A percentile compares a stretch with the other conserved stretches of the same genome.
Conservation (phyloP, 176 grass and related monocot genomes). For the Oryza australiensis region DNA sequence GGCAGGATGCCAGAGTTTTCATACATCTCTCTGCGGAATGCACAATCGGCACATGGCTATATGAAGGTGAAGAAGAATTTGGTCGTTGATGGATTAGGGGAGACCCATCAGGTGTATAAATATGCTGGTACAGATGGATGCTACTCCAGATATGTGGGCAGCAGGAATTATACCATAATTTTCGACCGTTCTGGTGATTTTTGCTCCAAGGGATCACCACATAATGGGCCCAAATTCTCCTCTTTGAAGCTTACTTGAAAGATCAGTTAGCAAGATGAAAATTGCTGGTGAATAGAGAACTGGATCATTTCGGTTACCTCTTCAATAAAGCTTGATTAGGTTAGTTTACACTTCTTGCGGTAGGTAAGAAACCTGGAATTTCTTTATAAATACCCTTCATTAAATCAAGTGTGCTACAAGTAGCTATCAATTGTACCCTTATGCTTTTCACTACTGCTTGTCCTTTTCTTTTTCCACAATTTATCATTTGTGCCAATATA, state of each 20-base stretch:
- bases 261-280: constrained; percentile 22
- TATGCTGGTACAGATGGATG: constrained; percentile 60
- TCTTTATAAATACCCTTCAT: constrained; percentile 15
- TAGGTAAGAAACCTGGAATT: constrained; percentile 26
- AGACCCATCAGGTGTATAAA: constrained; percentile 60
- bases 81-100: constrained; percentile 51
- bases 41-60: constrained; percentile 40
- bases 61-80: constrained; percentile 74
- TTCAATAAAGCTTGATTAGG: constrained; percentile 19
- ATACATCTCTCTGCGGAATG: constrained; percentile 52
- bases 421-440: constrained; percentile 13
- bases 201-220: constrained; percentile 43
- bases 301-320: background rate
- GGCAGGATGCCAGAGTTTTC: constrained; percentile 23
- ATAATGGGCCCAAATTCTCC: background rate
- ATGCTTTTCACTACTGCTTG: background rate
- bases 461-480: background rate
- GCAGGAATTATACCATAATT: constrained; percentile 66
- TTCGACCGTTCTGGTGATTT: constrained; percentile 40
- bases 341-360: constrained; percentile 17
- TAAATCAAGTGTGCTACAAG: background rate
- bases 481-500: background rate
- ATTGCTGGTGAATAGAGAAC: background rate
- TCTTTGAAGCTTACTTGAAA: background rate
- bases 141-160: constrained; percentile 71